Conservation (phyloP, 75 land plant genomes). For the Selaginella tamariscina region DNA sequence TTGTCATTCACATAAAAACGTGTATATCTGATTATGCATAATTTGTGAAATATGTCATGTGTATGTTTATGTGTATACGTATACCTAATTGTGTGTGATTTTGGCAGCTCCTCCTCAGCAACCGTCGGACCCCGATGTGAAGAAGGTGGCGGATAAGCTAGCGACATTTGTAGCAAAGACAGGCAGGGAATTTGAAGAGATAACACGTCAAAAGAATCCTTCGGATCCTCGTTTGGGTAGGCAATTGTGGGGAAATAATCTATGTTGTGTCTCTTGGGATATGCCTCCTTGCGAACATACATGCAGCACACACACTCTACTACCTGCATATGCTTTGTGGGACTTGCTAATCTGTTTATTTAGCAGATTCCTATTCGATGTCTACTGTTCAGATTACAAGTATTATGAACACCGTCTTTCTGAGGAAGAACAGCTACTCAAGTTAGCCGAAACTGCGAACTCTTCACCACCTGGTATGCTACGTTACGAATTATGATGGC, state of each 20-base stretch:
- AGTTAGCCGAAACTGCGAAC: background rate
- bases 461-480: background rate
- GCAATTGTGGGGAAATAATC: slow-evolving; percentile 5
- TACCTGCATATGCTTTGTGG: background rate
- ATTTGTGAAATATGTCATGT: too few species aligned
- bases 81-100: background rate
- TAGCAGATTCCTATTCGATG: slow-evolving; percentile 81
- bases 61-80: too few species aligned
- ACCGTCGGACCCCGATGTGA: slow-evolving; percentile 76
- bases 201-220: slow-evolving; percentile 90
- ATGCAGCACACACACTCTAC: too few species aligned
- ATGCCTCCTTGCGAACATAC: too few species aligned
- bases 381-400: slow-evolving; percentile 70
- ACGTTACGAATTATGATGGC: slow-evolving; percentile 2
- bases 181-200: slow-evolving; percentile 90
- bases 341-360: background rate
- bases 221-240: slow-evolving; percentile 90
- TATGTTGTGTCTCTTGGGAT: background rate
- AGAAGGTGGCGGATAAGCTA: slow-evolving; percentile 90
- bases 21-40: too few species aligned
- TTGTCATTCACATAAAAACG: too few species aligned
- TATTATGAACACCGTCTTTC: slow-evolving; percentile 73
- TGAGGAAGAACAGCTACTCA: slow-evolving; percentile 48
- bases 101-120: slow-evolving; percentile 63
- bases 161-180: slow-evolving; percentile 97